These are phyloP conservation scores for Primulina huaijiensis DNA, from an alignment of 257 asterid genomes.

Conservation along the genomic window DNA sequence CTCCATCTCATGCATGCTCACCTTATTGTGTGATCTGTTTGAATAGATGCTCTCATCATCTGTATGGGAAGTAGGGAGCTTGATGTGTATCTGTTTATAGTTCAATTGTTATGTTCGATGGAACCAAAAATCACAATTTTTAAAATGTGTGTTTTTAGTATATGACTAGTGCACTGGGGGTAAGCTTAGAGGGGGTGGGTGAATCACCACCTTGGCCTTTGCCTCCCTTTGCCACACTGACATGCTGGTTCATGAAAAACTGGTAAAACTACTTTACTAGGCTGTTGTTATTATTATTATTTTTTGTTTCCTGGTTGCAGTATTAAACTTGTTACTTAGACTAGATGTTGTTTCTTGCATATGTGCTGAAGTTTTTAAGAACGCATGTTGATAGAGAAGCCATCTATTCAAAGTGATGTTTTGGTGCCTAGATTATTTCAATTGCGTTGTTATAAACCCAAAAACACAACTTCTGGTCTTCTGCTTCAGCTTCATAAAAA, in stretches of 20 bases:
- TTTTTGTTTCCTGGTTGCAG: background rate
- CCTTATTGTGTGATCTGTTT: background rate
- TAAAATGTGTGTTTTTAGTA: background rate
- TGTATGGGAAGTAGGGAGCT: no score
- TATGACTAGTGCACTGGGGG: background rate
- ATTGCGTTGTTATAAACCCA: background rate
- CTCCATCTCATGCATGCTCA: slow-evolving; percentile 34
- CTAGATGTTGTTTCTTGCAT: background rate
- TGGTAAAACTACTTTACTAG: background rate
- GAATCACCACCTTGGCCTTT: background rate
- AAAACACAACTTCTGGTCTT: background rate
- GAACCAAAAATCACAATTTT: background rate
- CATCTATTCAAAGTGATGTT: background rate
- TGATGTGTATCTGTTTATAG: background rate
- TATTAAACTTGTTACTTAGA: background rate
- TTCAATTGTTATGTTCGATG: background rate
- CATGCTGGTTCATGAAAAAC: background rate
- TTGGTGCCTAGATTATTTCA: background rate
- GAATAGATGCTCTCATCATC: no score
- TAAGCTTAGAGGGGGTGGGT: background rate
- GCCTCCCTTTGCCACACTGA: background rate
- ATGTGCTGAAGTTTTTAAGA: background rate
- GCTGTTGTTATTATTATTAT: background rate
- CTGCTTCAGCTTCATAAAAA: background rate
- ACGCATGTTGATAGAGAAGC: background rate